Conservation (phyloP, 2,329 filamentous ascomycete genomes). For the Neofusicoccum umdonicola region DNA sequence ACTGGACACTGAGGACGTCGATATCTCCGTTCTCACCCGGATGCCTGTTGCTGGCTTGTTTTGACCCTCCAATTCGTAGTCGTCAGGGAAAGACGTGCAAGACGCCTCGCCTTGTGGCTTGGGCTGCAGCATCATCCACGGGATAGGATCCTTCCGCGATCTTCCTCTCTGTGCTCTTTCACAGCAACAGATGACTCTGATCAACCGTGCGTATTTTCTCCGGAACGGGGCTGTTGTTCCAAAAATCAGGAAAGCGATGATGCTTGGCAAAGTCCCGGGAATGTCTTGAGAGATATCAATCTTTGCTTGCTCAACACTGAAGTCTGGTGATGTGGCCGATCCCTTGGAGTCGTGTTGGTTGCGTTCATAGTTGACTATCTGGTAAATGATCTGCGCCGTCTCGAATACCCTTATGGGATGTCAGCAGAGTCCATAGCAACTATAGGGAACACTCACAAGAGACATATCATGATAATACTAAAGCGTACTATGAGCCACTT, state of each 20-base stretch:
- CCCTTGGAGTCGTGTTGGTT: not conserved
- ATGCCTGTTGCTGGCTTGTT: not conserved
- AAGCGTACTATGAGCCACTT: slow-evolving; percentile 16
- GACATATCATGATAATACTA: slow-evolving; percentile 14
- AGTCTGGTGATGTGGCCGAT: not conserved
- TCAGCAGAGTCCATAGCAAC: not conserved
- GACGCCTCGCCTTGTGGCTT: not conserved
- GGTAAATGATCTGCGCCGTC: slow-evolving; percentile 5
- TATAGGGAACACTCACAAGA: not conserved
- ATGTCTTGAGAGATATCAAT: slow-evolving; percentile 6
- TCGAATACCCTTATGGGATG: slow-evolving; percentile 4
- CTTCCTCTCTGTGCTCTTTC: not conserved
- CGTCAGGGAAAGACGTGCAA: not conserved
- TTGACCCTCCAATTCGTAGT: not conserved
- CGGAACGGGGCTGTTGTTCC: slow-evolving; percentile 10
- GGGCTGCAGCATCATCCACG: slow-evolving; percentile 10
- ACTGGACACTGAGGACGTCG: not conserved
- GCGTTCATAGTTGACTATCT: slow-evolving; percentile 13
- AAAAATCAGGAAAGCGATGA: slow-evolving; percentile 11
- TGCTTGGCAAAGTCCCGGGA: not conserved
- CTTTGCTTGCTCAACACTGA: slow-evolving; percentile 3
- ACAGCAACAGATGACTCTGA: not conserved
- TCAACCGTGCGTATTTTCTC: not conserved
- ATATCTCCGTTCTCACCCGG: not conserved
- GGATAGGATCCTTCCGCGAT: not conserved